Evolutionary conservation across 164 flowering plant species (phyloP).

Genomic region (Warburgia ugandensis): DNA sequence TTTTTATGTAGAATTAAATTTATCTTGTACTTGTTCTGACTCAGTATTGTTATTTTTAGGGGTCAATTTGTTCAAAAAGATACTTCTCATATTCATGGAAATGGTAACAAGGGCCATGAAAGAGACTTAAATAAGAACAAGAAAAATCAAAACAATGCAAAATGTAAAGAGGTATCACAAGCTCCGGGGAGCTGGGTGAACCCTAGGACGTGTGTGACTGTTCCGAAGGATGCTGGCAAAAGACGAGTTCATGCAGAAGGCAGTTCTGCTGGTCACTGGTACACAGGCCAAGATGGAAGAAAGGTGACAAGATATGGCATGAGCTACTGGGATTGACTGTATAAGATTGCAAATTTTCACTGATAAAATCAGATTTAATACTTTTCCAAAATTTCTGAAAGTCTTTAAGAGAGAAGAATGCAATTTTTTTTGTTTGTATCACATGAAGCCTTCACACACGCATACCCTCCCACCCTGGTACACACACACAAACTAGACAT

Average conservation of each 20-base stretch:
- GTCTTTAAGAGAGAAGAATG: neutral
- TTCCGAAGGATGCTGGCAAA: slow-evolving; percentile 61
- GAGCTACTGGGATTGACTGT: neutral
- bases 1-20: neutral
- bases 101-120: slow-evolving; percentile 12
- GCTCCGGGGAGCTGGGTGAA: slow-evolving; percentile 52
- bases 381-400: neutral
- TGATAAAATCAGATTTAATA: neutral
- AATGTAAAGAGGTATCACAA: slow-evolving; percentile 22
- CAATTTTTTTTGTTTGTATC: no score
- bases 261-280: slow-evolving; percentile 61
- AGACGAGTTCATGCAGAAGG: slow-evolving; percentile 55
- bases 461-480: neutral
- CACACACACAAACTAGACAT: neutral
- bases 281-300: slow-evolving; percentile 51
- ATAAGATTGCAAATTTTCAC: neutral
- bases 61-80: slow-evolving; percentile 53
- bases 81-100: slow-evolving; percentile 17
- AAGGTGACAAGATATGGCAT: slow-evolving; percentile 33
- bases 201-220: slow-evolving; percentile 30
- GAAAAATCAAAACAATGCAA: slow-evolving; percentile 26
- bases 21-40: slow-evolving; percentile 1
- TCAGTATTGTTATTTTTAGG: slow-evolving; percentile 32
- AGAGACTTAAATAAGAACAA: slow-evolving; percentile 25
- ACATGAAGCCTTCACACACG: no score